Evolutionary conservation across 2,329 filamentous ascomycete genomes (phyloP).

Genomic region (Microthyrium microscopicum): DNA sequence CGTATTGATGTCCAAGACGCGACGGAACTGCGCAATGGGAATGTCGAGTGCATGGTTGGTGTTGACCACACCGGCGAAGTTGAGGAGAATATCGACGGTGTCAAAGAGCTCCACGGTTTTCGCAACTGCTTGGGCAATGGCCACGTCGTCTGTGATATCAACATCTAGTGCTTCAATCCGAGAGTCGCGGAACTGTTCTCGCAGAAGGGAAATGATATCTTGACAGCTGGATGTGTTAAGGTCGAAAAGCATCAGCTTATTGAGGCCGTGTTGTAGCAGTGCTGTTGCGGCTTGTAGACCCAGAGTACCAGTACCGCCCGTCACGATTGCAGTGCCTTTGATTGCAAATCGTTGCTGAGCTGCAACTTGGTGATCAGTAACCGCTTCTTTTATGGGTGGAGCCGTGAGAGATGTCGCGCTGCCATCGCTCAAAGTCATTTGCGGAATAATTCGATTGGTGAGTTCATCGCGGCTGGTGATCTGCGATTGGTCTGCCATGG

Average conservation of each 20-base stretch:
- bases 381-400: background rate
- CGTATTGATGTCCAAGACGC: constrained; percentile 53
- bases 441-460: constrained; percentile 3
- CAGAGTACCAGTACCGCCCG: constrained; percentile 49
- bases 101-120: constrained; percentile 29
- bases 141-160: constrained; percentile 40
- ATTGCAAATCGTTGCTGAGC: constrained; percentile 3
- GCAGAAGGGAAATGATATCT: constrained; percentile 29
- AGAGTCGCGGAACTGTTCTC: constrained; percentile 35
- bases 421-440: constrained; percentile 2
- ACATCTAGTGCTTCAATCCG: constrained; percentile 35
- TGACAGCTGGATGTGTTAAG: constrained; percentile 29
- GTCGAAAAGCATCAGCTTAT: constrained; percentile 45
- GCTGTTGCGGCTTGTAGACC: constrained; percentile 42
- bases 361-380: background rate
- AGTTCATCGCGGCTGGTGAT: constrained; percentile 3
- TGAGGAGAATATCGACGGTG: constrained; percentile 38
- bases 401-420: background rate
- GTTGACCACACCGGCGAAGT: constrained; percentile 53
- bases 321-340: constrained; percentile 27
- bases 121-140: constrained; percentile 28
- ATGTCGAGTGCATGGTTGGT: constrained; percentile 46
- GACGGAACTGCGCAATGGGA: constrained; percentile 40
- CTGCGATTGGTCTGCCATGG: too few species aligned
- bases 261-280: constrained; percentile 50